Conservation (phyloP, 306 rosid genomes). For the Arachis stenosperma region DNA sequence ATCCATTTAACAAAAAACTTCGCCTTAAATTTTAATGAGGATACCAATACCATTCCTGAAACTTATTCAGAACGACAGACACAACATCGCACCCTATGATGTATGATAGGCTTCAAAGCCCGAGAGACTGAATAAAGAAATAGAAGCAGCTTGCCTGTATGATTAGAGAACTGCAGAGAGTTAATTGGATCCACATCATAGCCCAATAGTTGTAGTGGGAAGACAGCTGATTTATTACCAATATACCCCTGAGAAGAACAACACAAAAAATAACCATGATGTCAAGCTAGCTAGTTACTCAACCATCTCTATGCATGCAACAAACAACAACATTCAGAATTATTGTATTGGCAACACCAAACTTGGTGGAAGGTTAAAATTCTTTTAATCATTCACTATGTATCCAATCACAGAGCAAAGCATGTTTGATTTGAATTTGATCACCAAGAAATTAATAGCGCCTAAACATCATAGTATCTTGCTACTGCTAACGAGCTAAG, state of each 20-base stretch:
- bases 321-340: neutral
- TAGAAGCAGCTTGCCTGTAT: slow-evolving; percentile 82
- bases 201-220: slow-evolving; percentile 83
- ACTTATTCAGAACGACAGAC: slow-evolving; percentile 23
- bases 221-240: slow-evolving; percentile 88
- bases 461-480: neutral
- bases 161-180: slow-evolving; percentile 91
- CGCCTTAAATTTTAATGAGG: slow-evolving; percentile 34
- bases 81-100: slow-evolving; percentile 49
- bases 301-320: slow-evolving; percentile 4
- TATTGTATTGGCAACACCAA: neutral
- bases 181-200: slow-evolving; percentile 92
- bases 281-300: slow-evolving; percentile 19
- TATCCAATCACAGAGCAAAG: neutral
- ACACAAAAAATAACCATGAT: neutral
- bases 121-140: slow-evolving; percentile 51
- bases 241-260: slow-evolving; percentile 67
- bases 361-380: slow-evolving; percentile 19
- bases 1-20: slow-evolving; percentile 41
- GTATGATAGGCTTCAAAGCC: slow-evolving; percentile 47
- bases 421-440: neutral
- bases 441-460: neutral
- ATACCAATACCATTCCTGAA: slow-evolving; percentile 24
- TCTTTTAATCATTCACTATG: neutral
- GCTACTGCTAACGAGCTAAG: neutral